Evolutionary conservation across 116 monocot species (phyloP), one percentile per base, ranked within the genome.

Genomic region (Posidonia oceanica): DNA sequence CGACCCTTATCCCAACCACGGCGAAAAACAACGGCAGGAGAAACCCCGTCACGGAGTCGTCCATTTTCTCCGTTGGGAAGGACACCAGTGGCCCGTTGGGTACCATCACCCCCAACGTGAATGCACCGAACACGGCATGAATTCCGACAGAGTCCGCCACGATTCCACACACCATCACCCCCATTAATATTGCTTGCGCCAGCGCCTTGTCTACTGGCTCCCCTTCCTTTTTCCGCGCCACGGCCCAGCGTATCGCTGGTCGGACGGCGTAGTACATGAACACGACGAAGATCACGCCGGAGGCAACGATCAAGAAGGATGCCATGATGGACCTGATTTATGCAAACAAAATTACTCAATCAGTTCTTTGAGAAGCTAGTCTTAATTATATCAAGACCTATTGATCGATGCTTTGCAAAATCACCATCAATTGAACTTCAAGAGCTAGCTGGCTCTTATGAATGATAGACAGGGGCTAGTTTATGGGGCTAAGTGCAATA

Each of bases 101-200:
- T 18, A 82, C 58, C 22, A 78, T n/a, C 7, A 82, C 63, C 7
- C 82, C 82, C 4, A 82, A 18, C 61, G 75, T 61, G 22, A 82
- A 82, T 2, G 82, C 82, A 3, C 82, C 82, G 41, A 82, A 82
- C 1, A 82, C 55, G 5, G 82, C 78, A 58, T 82, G 82, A 36
- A 82, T 82, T 7, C 82, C 82, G 7, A 82, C 75, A 6, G 61
- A 54, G 63, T 82, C 82, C 0, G 78, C 78, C n/a, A 71, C 8
- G 17, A 78, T 78, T 0, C 74, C 71, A 17, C 18, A 70, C 14
- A 75, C 82, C 42, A 82, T 61, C 39, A 82, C 82, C 20, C 67
- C 36, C 13, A 52, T 41, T 4, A 78, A 39, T 2, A 78, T 75
- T 15, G 59, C 75, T 48, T 75, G 75, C 20, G 78, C 55, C 11